Evolutionary conservation across 768 basidiomycete species (phyloP).

Genomic region (Peribolospora kevripleyi): DNA sequence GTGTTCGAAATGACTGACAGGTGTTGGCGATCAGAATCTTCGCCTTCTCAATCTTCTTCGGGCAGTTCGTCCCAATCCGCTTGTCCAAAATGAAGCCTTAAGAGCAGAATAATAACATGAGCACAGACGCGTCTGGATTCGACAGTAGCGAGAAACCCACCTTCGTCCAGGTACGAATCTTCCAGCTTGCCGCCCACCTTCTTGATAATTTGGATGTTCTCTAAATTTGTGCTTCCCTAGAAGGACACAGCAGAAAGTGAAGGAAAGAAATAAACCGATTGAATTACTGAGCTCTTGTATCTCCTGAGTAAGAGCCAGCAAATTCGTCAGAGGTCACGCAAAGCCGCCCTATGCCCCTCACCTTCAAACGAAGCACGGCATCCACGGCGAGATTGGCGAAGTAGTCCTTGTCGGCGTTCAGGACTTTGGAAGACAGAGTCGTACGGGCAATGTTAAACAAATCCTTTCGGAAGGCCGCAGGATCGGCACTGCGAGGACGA

Average conservation of each 20-base stretch:
- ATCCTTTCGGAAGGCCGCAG: conserved; percentile 55
- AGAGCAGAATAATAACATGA: not conserved
- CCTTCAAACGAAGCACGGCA: conserved; percentile 78
- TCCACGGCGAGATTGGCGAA: conserved; percentile 95
- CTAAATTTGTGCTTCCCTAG: conserved; percentile 81
- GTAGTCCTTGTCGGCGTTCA: conserved; percentile 89
- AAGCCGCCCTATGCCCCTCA: conserved; percentile 12
- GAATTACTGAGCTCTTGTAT: no score
- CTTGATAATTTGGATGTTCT: conserved; percentile 98
- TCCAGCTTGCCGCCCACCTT: conserved; percentile 97
- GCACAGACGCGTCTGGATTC: not conserved
- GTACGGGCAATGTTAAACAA: conserved; percentile 91
- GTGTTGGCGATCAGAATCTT: conserved; percentile 96
- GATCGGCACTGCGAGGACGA: conserved; percentile 32
- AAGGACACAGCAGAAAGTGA: not conserved
- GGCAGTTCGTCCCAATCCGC: conserved; percentile 74
- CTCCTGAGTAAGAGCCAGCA: no score
- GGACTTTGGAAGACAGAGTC: conserved; percentile 82
- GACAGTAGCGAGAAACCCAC: conserved; percentile 20
- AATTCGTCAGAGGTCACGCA: not conserved
- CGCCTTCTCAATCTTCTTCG: conserved; percentile 78
- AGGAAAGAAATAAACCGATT: no score
- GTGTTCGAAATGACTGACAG: conserved; percentile 30
- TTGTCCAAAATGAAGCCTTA: conserved; percentile 97
- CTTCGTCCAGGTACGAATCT: conserved; percentile 94